A percentile compares a stretch with the other conserved stretches of the same genome.
phyloP scores from a whole-genome alignment of 1,139 yeast genomes.

The Saccharomyces hybrid region DNA sequence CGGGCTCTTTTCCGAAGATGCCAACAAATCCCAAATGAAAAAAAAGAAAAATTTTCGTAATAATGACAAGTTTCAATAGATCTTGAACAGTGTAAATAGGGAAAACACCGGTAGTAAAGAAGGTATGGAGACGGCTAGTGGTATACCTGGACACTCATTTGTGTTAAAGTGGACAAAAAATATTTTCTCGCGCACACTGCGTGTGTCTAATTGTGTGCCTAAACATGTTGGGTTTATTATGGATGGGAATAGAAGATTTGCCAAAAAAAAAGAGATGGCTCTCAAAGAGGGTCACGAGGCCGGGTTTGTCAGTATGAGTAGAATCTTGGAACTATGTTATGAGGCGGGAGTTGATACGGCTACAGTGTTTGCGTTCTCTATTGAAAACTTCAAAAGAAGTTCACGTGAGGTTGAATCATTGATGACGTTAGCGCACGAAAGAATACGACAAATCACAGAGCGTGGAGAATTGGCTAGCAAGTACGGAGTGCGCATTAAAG shows the following conservation, averaged over 20 bases:
- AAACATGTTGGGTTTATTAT: constrained; percentile 86
- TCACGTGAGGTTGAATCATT: constrained; percentile 74
- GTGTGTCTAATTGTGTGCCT: constrained; percentile 72
- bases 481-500: constrained; percentile 64
- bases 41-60: not conserved
- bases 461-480: constrained; percentile 75
- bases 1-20: not conserved
- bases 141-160: constrained; percentile 39
- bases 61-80: not conserved
- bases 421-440: constrained; percentile 77
- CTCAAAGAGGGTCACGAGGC: constrained; percentile 84
- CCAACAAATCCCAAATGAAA: not conserved
- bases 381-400: constrained; percentile 86
- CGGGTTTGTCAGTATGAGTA: constrained; percentile 83
- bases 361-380: constrained; percentile 90
- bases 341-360: constrained; percentile 78
- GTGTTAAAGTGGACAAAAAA: constrained; percentile 45
- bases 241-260: constrained; percentile 95
- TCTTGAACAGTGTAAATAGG: not conserved
- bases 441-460: constrained; percentile 63
- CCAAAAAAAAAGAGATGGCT: constrained; percentile 63
- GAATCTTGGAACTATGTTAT: constrained; percentile 70
- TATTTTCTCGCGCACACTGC: constrained; percentile 50
- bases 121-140: constrained; percentile 11
- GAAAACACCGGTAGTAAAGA: not conserved